Base-by-base conservation (phyloP, 2,329 filamentous ascomycete species). In the Geosmithia morbida region DNA sequence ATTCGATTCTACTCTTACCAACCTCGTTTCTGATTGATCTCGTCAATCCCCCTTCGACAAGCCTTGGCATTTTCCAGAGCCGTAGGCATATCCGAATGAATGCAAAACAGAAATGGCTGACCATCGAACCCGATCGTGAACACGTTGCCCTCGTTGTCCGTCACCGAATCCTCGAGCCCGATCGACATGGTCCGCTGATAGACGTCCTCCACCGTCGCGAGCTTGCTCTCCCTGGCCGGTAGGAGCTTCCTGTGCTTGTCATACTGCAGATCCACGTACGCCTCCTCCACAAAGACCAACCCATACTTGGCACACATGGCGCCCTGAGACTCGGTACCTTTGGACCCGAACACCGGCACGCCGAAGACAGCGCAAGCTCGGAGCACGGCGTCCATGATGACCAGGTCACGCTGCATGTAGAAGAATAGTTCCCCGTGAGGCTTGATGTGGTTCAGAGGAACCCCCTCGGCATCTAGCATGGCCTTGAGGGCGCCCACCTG, bases 401-500 rank as follows among this genome's bases (percentile, higher is more conserved):
- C 47, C 37, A 45, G 20, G 47, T 62, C 60, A 16, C 50, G 44
- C 43, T 59, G 57, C 53, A 63, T 57, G 43, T 57, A 59, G 40
- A 61, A 61, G 55, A 78, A 81, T 2, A 81, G 63, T 19, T 74
- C 68, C 4, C 77, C 76, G 48, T 82, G 77, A 2, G 77, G 75
- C 56, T 80, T 83, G 41, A 83, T 72, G 52, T 83, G 79, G 52
- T 78, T 68, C 22, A 83, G 59, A 14, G 66, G 61, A 7, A 81
- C 60, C 14, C 66, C 68, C 53, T 81, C 78, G 0, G 68, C 68
- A 33, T 75, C 70, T 2, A 83, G 62, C 51, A 82, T 77, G 1
- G 63, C 78, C 50, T 76, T 71, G 2, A 83, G 63, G 0, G 79
- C 77, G 2, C 79, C 79, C 33, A 83, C 70, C 55, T 83, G 79